phyloP scores from a whole-genome alignment of 768 basidiomycete genomes.

The Lentinus brumalis region DNA sequence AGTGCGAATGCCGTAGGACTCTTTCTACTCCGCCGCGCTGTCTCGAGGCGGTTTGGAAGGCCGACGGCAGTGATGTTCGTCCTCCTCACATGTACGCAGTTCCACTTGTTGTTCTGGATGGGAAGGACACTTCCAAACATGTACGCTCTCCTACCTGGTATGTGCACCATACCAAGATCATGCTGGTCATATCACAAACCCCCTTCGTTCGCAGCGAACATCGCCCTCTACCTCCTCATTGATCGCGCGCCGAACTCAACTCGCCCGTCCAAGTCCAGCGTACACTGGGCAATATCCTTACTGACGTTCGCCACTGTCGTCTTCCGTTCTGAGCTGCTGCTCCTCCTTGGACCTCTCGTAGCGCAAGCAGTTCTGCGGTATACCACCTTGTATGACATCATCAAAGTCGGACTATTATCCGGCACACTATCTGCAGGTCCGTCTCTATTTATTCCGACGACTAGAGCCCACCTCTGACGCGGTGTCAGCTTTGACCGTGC shows the following conservation, averaged over 20 bases:
- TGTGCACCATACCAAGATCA: conserved; percentile 2
- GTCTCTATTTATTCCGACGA: conserved; percentile 10
- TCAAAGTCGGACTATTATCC: conserved; percentile 52
- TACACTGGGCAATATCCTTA: conserved; percentile 52
- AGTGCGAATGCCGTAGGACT: conserved; percentile 64
- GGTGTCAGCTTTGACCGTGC: conserved; percentile 54
- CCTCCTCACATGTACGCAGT: conserved; percentile 78
- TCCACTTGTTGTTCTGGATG: conserved; percentile 93
- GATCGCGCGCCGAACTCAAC: conserved; percentile 42
- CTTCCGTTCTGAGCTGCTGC: conserved; percentile 77
- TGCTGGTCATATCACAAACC: neutral
- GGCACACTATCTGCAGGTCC: conserved; percentile 56
- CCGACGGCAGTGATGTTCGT: conserved; percentile 59
- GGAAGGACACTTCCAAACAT: conserved; percentile 93
- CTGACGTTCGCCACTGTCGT: conserved; percentile 69
- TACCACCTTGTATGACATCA: conserved; percentile 43
- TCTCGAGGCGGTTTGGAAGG: conserved; percentile 65
- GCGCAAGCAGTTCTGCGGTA: conserved; percentile 53
- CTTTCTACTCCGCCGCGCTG: conserved; percentile 61
- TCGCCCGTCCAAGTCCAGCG: conserved; percentile 37
- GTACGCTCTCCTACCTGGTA: conserved; percentile 83
- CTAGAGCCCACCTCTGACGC: too few species aligned
- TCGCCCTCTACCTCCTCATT: conserved; percentile 53
- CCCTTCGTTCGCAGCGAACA: conserved; percentile 49
- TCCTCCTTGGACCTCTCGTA: conserved; percentile 63